A percentile compares a stretch with the other conserved stretches of the same genome.
These are phyloP conservation scores for Podila minutissima DNA, from an alignment of 192 early-diverging fungal species.

Conservation along the genomic window DNA sequence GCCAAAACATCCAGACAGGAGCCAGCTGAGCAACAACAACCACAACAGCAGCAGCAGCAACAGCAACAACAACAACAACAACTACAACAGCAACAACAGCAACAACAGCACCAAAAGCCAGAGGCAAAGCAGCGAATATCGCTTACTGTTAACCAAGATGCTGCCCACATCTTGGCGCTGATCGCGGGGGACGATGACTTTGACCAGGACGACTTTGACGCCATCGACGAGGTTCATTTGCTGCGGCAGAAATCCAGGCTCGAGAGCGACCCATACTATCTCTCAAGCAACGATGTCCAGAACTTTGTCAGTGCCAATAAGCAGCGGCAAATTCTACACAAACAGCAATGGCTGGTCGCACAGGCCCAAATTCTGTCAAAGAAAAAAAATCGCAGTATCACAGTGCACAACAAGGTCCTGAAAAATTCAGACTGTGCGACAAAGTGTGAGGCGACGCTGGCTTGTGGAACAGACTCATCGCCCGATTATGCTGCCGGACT, in stretches of 20 bases:
- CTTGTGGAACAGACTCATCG: constrained; percentile 30
- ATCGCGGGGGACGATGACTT: constrained; percentile 4
- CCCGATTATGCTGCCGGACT: constrained; percentile 5
- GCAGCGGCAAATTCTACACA: constrained; percentile 25
- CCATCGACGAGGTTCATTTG: constrained; percentile 14
- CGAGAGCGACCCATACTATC: constrained; percentile 6
- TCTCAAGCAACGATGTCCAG: neutral
- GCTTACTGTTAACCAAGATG: neutral
- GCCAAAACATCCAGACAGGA: neutral
- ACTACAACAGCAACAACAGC: no score
- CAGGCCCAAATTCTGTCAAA: neutral
- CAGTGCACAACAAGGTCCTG: neutral
- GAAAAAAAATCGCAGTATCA: neutral
- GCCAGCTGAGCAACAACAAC: neutral
- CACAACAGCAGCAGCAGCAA: no score
- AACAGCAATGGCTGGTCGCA: constrained; percentile 9
- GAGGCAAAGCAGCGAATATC: neutral
- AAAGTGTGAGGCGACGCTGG: constrained; percentile 7
- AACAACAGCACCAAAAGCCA: neutral
- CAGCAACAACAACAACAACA: neutral
- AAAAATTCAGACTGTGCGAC: constrained; percentile 7
- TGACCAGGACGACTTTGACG: constrained; percentile 33
- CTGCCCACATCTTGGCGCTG: neutral
- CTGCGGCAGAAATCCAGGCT: constrained; percentile 1
- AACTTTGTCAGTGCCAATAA: neutral